A percentile compares a stretch with the other conserved stretches of the same genome.
Conservation (phyloP, 1,284 basidiomycete species). For the Cutaneotrichosporon mucoides region DNA sequence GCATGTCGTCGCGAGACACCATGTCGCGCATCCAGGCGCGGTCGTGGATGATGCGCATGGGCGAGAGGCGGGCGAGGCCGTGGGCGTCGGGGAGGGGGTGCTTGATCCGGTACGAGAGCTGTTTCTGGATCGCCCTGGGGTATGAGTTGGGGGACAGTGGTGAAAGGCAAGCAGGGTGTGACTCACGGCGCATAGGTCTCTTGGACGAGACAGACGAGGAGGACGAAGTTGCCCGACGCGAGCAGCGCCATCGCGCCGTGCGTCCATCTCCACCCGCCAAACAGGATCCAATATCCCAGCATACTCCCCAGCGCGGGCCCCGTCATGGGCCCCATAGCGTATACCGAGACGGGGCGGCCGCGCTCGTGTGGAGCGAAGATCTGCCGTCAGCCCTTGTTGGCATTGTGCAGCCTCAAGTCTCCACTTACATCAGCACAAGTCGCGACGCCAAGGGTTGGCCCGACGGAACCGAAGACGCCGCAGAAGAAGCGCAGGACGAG, state of each 20-base stretch:
- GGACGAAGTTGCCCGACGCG: conserved; percentile 32
- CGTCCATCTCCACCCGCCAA: conserved; percentile 44
- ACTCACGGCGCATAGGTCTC: conserved; percentile 49
- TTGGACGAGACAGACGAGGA: conserved; percentile 28
- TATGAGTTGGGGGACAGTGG: not conserved
- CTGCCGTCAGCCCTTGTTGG: conserved; percentile 22
- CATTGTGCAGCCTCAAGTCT: not conserved
- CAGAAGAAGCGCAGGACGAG: conserved; percentile 45
- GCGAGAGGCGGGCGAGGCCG: conserved; percentile 17
- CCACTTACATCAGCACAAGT: conserved; percentile 44
- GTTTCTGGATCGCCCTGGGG: conserved; percentile 36
- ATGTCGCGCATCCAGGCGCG: conserved; percentile 39
- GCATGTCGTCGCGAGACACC: conserved; percentile 33
- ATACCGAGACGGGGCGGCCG: conserved; percentile 42
- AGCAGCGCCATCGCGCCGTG: conserved; percentile 44
- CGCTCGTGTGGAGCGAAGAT: conserved; percentile 40
- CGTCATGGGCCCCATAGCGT: conserved; percentile 45
- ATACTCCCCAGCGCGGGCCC: conserved; percentile 45
- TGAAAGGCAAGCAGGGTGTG: too few species aligned
- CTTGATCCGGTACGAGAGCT: conserved; percentile 26
- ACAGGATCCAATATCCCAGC: conserved; percentile 46
- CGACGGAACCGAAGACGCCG: conserved; percentile 42
- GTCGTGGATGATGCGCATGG: conserved; percentile 22
- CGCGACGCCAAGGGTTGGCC: conserved; percentile 46
- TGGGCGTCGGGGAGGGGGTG: conserved; percentile 20